Evolutionary conservation across 345 rosid species (phyloP).

Genomic region (Pseudoturritis turrita): DNA sequence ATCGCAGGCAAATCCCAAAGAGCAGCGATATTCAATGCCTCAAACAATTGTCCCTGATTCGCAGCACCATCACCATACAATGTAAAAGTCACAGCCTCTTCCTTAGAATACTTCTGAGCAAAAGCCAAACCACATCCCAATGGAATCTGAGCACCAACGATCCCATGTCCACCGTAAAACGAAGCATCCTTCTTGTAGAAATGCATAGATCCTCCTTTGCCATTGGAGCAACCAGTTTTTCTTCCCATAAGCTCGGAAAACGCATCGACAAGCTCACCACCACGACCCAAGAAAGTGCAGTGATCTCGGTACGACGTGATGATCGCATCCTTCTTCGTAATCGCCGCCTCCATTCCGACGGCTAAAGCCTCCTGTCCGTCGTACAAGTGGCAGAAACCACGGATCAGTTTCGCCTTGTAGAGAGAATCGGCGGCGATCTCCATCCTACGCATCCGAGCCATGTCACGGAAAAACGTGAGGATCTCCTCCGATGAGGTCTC

Average conservation of each 20-base stretch:
- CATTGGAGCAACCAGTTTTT: conserved; percentile 74
- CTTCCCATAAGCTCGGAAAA: conserved; percentile 97
- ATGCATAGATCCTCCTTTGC: conserved; percentile 99
- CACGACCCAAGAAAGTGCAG: conserved; percentile 82
- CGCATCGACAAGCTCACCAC: conserved; percentile 66
- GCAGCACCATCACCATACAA: conserved; percentile 98
- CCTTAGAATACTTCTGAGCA: conserved; percentile 88
- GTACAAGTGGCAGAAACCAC: conserved; percentile 95
- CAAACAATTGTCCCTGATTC: conserved; percentile 95
- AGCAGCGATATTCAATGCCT: conserved; percentile 90
- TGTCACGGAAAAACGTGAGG: conserved; percentile 67
- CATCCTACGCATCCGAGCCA: conserved; percentile 92
- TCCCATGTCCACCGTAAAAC: conserved; percentile 97
- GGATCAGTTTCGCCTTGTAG: conserved; percentile 93
- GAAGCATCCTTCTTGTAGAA: conserved; percentile 82
- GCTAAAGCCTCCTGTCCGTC: conserved; percentile 97
- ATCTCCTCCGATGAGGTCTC: conserved; percentile 66
- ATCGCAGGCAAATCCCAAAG: conserved; percentile 95
- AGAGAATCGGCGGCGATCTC: conserved; percentile 98
- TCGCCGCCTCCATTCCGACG: conserved; percentile 92
- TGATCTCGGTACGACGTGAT: conserved; percentile 94
- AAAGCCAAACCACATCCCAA: conserved; percentile 94
- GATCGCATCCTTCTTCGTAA: conserved; percentile 71
- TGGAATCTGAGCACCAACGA: conserved; percentile 97
- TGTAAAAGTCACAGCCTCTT: conserved; percentile 74